Base-by-base conservation (phyloP, 257 asterid genomes). In the Solanum rostratum region DNA sequence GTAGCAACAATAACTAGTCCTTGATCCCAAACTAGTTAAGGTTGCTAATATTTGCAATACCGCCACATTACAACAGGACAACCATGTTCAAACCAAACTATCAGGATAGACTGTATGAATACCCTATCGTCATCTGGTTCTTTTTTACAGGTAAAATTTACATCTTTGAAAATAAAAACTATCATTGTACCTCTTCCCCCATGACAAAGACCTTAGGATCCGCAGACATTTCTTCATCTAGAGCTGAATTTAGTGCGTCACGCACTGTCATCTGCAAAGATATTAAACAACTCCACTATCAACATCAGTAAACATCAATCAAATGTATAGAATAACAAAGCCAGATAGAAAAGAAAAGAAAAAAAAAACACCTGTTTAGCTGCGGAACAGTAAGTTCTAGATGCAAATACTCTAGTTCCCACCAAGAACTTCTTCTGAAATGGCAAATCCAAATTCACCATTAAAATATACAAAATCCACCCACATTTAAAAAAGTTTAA, bases 151-250 rank as follows among this genome's bases (percentile, higher is more conserved):
- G n/a, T 22, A 49, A 27, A 49, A 49, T 45, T 68, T 74, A 3
- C 43, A 46, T 10, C 24, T 74, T 46, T 3, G 50, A 16, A 76
- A 50, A 50, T 45, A 27, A 50, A 50, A 50, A 76, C 45, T 50
- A 16, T 5, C 8, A 76, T 20, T 24, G 27, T 89, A 96, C 98
- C 98, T 96, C 99, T 93, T 96, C 99, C 46, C 98, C 99, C 97
- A 96, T 95, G 39, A 95, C 13, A 84, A 96, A 93, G 10, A 96
- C 99, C 86, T 87, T 90, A 80, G 98, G 95, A 88, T 96, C 98
- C 24, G 99, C 99, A 22, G 98, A 90, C 98, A 96, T 96, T 92
- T 96, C 99, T 86, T 96, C 99, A 84, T 95, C 97, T 45, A 96
- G 89, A 55, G 98, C 98, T 62, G 98, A 95, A 90, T 95, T 96